phyloP scores from a whole-genome alignment of 805 yeast species.

The Candida boleticola region DNA sequence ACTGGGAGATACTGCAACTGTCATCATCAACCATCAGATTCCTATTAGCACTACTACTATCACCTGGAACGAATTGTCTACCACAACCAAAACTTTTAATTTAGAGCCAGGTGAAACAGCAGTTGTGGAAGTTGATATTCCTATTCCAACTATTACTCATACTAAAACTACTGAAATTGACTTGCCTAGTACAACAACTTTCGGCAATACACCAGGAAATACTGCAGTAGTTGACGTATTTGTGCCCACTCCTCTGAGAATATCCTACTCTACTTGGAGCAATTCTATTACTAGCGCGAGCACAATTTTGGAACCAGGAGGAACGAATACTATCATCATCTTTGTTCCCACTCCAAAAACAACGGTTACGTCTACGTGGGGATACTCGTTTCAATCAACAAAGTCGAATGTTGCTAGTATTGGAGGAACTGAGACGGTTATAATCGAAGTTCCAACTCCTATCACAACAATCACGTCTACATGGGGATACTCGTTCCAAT shows the following conservation, averaged over 20 bases:
- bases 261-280: background rate
- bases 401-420: too few relatives aligned
- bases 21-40: slow-evolving; percentile 13
- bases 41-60: slow-evolving; percentile 10
- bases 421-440: too few relatives aligned
- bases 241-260: background rate
- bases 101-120: slow-evolving; percentile 2
- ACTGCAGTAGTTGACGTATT: background rate
- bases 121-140: slow-evolving; percentile 3
- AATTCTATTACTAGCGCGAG: slow-evolving; percentile 2
- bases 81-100: background rate
- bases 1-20: background rate
- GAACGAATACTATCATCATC: background rate
- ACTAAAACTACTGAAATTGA: slow-evolving; percentile 3
- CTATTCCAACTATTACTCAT: slow-evolving; percentile 7
- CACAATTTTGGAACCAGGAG: background rate
- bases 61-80: slow-evolving; percentile 8
- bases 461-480: too few relatives aligned
- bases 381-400: too few relatives aligned
- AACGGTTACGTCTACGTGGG: background rate
- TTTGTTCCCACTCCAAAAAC: background rate
- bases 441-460: too few relatives aligned
- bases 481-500: too few relatives aligned
- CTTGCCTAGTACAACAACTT: background rate
- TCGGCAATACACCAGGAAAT: background rate